Percentiles rank a stretch among this genome's conserved stretches.
phyloP scores from a whole-genome alignment of 352 stramenopile species.

The Globisporangium uncinulatum region DNA sequence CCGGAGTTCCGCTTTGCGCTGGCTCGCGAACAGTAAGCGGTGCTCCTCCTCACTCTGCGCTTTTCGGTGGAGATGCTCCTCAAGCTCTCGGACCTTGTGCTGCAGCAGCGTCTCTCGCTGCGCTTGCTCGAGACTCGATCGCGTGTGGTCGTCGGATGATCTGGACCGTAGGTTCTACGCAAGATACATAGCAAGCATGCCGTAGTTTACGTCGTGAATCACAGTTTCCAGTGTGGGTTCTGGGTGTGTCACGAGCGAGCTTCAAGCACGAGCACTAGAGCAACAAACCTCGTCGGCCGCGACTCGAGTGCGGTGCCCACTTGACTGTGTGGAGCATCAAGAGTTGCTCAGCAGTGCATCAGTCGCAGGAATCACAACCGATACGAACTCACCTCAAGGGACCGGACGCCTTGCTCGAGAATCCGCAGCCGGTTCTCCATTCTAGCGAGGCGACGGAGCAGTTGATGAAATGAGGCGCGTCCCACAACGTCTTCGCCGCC shows the following conservation, averaged over 20 bases:
- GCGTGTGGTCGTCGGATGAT: background rate
- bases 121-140: slow-evolving; percentile 5
- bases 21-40: slow-evolving; percentile 6
- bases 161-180: background rate
- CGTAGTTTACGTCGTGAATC: too few relatives aligned
- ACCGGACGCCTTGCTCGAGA: slow-evolving; percentile 11
- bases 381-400: slow-evolving; percentile 7
- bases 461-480: too few relatives aligned
- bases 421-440: slow-evolving; percentile 16
- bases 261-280: background rate
- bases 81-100: slow-evolving; percentile 7
- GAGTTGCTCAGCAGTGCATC: background rate
- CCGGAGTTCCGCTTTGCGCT: background rate
- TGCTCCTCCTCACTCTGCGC: slow-evolving; percentile 14
- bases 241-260: too few relatives aligned
- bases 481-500: background rate
- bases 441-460: background rate
- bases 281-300: background rate
- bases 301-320: background rate
- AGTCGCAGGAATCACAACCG: background rate
- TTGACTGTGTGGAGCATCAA: background rate
- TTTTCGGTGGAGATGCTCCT: slow-evolving; percentile 9
- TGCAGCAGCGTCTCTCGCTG: slow-evolving; percentile 8
- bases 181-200: background rate
- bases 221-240: too few relatives aligned